These are phyloP conservation scores for Pyricularia sp. DNA, from an alignment of 2,329 filamentous ascomycete genomes.

Conservation along the genomic window DNA sequence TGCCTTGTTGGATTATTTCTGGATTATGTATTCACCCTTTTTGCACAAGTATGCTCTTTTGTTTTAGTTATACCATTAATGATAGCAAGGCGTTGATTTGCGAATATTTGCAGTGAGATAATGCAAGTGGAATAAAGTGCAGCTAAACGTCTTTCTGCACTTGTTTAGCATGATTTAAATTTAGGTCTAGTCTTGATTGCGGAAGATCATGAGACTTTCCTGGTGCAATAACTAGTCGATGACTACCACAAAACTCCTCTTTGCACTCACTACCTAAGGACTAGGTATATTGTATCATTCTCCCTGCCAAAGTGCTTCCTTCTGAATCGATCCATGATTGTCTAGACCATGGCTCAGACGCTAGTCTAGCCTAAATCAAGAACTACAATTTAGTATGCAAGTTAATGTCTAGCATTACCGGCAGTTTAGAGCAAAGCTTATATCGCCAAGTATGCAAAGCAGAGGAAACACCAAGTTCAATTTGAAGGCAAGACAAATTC, in stretches of 20 bases:
- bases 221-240: background rate
- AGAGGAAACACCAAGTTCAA: background rate
- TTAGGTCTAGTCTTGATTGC: too few relatives aligned
- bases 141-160: background rate
- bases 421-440: background rate
- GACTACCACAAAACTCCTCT: too few relatives aligned
- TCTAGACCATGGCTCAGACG: too few relatives aligned
- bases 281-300: too few relatives aligned
- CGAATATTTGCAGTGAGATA: background rate
- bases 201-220: background rate
- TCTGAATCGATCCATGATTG: too few relatives aligned
- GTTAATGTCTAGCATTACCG: background rate
- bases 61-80: background rate
- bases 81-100: background rate
- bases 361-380: too few relatives aligned
- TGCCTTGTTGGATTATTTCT: background rate
- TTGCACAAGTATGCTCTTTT: background rate
- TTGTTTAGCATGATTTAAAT: background rate
- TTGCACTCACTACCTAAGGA: too few relatives aligned
- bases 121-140: too few relatives aligned
- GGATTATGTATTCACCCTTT: background rate
- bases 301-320: too few relatives aligned
- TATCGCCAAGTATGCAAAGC: background rate
- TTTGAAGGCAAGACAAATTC: background rate
- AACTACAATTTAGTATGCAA: too few relatives aligned